phyloP scores from a whole-genome alignment of 2,329 filamentous ascomycete genomes.

The Xylaria sp. region DNA sequence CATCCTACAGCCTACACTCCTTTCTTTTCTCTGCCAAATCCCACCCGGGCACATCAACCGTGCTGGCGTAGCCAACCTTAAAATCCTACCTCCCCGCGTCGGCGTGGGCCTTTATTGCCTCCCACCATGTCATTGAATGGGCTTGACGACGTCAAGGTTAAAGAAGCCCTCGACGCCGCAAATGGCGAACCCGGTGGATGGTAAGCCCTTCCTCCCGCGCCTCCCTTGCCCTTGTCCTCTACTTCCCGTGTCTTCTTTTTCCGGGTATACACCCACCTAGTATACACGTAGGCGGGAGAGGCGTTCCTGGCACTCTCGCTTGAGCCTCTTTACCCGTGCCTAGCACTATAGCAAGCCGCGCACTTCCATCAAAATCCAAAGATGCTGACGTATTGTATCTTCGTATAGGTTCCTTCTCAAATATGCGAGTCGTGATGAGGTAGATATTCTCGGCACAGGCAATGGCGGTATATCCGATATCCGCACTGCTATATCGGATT shows the following conservation, averaged over 20 bases:
- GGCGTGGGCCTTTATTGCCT: conserved; percentile 24
- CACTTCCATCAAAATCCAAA: conserved; percentile 10
- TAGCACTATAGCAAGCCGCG: background rate
- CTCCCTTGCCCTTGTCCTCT: background rate
- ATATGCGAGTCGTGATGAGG: conserved; percentile 86
- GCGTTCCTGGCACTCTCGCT: conserved; percentile 20
- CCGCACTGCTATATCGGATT: conserved; percentile 75
- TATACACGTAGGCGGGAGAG: conserved; percentile 9
- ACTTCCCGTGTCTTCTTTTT: background rate
- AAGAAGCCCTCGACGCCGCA: conserved; percentile 83
- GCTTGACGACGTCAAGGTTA: conserved; percentile 79
- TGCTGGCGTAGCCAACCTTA: background rate
- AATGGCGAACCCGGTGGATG: conserved; percentile 89
- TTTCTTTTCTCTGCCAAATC: background rate
- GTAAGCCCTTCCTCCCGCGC: conserved; percentile 60
- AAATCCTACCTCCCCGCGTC: conserved; percentile 20
- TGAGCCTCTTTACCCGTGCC: conserved; percentile 6
- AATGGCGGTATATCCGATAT: conserved; percentile 84
- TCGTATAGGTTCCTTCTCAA: conserved; percentile 85
- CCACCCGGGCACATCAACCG: background rate
- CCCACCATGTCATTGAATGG: conserved; percentile 90
- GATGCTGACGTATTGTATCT: conserved; percentile 24
- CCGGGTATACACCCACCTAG: conserved; percentile 1
- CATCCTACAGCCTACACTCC: background rate
- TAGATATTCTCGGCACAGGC: conserved; percentile 78